These are phyloP conservation scores for Russula dissimulans DNA, from an alignment of 768 basidiomycete genomes.

Conservation along the genomic window DNA sequence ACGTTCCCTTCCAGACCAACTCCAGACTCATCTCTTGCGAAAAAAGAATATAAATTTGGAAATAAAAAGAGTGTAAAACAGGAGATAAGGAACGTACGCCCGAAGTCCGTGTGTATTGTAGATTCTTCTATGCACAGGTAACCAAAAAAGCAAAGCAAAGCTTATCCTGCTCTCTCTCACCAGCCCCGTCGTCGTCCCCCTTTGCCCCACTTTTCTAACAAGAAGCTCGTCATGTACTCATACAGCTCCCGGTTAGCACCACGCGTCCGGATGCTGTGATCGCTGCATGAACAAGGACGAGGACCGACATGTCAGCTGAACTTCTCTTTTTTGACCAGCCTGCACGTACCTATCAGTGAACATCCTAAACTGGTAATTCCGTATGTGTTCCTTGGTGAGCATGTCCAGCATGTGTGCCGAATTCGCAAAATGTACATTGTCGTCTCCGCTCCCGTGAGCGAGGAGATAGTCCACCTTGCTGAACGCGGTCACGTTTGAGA, in stretches of 20 bases:
- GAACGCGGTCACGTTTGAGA: slow-evolving; percentile 86
- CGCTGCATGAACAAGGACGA: slow-evolving; percentile 34
- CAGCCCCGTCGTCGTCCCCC: slow-evolving; percentile 59
- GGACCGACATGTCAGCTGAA: background rate
- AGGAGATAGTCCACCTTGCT: slow-evolving; percentile 69
- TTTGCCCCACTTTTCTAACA: slow-evolving; percentile 91
- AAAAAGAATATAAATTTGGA: background rate
- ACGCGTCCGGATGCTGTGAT: slow-evolving; percentile 65
- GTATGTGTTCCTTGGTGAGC: slow-evolving; percentile 69
- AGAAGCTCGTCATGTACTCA: slow-evolving; percentile 76
- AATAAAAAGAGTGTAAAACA: background rate
- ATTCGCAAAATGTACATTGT: slow-evolving; percentile 94
- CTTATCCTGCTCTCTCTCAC: slow-evolving; percentile 25
- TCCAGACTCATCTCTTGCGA: background rate
- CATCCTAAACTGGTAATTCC: slow-evolving; percentile 82
- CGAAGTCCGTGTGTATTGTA: too few relatives aligned
- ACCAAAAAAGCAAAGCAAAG: too few relatives aligned
- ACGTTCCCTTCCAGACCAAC: slow-evolving; percentile 5
- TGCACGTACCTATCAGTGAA: slow-evolving; percentile 82
- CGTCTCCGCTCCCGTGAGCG: slow-evolving; percentile 91
- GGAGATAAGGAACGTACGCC: background rate
- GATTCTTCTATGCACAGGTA: background rate
- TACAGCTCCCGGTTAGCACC: slow-evolving; percentile 80
- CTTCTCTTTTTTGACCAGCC: background rate
- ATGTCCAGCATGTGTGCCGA: slow-evolving; percentile 88